phyloP scores from a whole-genome alignment of 208 protist species.

The Leishmania lainsoni region DNA sequence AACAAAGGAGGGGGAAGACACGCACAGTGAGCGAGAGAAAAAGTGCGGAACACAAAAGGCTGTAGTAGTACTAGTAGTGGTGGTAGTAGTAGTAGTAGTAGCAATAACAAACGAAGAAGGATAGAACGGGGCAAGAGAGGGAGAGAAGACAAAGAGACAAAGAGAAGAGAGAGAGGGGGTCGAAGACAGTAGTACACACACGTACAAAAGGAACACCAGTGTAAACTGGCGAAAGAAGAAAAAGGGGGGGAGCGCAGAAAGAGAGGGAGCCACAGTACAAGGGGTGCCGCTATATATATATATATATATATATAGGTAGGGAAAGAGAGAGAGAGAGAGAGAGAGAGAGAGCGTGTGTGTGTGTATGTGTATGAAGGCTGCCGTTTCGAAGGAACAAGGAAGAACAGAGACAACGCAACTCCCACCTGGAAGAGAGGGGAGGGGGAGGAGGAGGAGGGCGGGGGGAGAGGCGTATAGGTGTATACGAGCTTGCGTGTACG shows the following conservation, averaged over 20 bases:
- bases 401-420: not conserved
- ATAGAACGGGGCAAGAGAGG: not conserved
- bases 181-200: not conserved
- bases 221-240: not conserved
- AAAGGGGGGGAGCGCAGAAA: not conserved
- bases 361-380: slow-evolving; percentile 1
- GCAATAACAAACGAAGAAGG: not conserved
- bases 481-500: not conserved
- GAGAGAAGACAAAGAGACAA: no score
- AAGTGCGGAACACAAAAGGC: not conserved
- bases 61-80: not conserved
- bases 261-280: not conserved
- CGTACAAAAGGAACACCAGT: not conserved
- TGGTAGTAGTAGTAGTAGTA: slow-evolving; percentile 6
- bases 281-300: not conserved
- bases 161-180: no score
- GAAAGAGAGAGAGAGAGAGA: not conserved
- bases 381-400: not conserved
- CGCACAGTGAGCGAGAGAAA: not conserved
- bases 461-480: not conserved
- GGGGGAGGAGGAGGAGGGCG: not conserved
- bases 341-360: not conserved
- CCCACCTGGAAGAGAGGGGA: not conserved
- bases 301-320: not conserved
- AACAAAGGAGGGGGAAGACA: not conserved